These are phyloP conservation scores for Aspergillus tanneri DNA, from an alignment of 2,329 filamentous ascomycete genomes.

Conservation along the genomic window DNA sequence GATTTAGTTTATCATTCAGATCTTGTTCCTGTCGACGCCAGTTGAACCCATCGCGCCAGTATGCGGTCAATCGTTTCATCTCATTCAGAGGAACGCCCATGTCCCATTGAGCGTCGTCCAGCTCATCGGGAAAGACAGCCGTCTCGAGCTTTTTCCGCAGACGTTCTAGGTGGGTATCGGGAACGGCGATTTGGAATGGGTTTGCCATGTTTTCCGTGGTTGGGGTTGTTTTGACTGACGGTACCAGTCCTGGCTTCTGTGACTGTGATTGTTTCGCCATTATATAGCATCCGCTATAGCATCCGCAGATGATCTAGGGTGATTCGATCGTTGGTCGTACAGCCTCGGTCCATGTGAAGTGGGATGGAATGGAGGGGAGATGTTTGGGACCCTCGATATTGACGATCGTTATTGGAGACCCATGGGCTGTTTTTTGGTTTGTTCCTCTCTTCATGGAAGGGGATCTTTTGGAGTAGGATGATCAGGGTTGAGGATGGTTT, in stretches of 20 bases:
- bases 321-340: not conserved
- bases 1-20: constrained; percentile 59
- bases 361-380: no score
- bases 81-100: constrained; percentile 62
- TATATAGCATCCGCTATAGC: not conserved
- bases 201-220: constrained; percentile 1
- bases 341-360: constrained; percentile 6
- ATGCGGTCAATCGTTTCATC: constrained; percentile 53
- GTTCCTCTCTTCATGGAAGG: no score
- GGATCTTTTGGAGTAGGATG: no score
- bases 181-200: constrained; percentile 53
- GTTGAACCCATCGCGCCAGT: constrained; percentile 59
- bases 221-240: not conserved
- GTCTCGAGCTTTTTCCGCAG: constrained; percentile 57
- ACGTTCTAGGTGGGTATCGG: constrained; percentile 53
- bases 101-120: constrained; percentile 53
- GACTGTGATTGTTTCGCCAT: not conserved
- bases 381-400: not conserved
- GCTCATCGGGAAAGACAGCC: constrained; percentile 58
- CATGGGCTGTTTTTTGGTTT: no score
- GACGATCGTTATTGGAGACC: not conserved
- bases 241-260: not conserved
- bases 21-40: constrained; percentile 61
- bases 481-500: no score
- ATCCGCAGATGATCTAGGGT: not conserved